Evolutionary conservation across 306 rosid genomes (phyloP).

Genomic region (Vigna unguiculata): DNA sequence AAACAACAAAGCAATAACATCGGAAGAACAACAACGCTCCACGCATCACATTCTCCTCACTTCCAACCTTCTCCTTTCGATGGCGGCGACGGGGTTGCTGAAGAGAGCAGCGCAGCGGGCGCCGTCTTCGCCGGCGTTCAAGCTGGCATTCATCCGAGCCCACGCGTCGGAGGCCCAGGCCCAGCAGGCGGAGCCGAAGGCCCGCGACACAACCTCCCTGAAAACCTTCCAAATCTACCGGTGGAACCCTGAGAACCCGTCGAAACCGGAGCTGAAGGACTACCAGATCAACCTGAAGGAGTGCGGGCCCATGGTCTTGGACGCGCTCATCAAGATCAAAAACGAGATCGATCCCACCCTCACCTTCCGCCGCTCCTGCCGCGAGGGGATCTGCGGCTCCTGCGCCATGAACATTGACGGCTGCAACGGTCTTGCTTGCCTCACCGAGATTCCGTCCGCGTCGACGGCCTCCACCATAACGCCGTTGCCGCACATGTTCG

Average conservation of each 20-base stretch:
- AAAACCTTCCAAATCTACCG: conserved; percentile 94
- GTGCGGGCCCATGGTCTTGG: conserved; percentile 98
- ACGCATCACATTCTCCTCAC: too few relatives aligned
- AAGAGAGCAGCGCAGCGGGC: conserved; percentile 55
- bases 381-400: conserved; percentile 98
- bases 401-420: conserved; percentile 99
- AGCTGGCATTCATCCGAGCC: conserved; percentile 50
- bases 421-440: conserved; percentile 90
- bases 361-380: conserved; percentile 90
- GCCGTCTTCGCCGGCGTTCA: conserved; percentile 53
- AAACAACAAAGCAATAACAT: conserved; percentile 6
- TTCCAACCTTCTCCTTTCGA: conserved; percentile 26
- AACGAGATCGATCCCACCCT: conserved; percentile 85
- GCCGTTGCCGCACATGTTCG: conserved; percentile 95
- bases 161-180: conserved; percentile 73
- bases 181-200: conserved; percentile 57
- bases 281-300: conserved; percentile 86
- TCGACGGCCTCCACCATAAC: conserved; percentile 55
- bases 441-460: conserved; percentile 71
- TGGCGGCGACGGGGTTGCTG: conserved; percentile 87
- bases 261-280: conserved; percentile 79
- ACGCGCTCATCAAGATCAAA: conserved; percentile 93
- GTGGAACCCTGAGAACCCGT: conserved; percentile 80
- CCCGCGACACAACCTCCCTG: conserved; percentile 31
- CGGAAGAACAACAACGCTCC: too few relatives aligned